Evolutionary conservation across 1,284 basidiomycete species (phyloP), one percentile per base, ranked within the genome.

Genomic region (Agaricales sp.): DNA sequence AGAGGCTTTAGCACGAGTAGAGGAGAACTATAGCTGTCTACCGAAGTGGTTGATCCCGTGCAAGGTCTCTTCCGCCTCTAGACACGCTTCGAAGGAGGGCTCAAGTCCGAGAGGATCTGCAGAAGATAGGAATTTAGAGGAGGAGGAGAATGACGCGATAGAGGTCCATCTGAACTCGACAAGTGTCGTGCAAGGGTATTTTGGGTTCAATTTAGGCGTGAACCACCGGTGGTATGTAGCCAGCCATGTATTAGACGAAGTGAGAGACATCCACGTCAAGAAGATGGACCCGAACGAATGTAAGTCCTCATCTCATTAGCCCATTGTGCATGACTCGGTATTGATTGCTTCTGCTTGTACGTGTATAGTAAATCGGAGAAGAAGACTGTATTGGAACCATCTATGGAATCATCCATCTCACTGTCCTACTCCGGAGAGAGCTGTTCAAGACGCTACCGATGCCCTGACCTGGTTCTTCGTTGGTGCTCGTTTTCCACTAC

Each of bases 361-460:
- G 21, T 30, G 24, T 24, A 19, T 50, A 77, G 74, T 71, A 43
- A 70, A 71, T 47, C 68, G 72, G 46, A 61, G 62, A 3, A 65
- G 72, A 45, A 63, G 71, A 13, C 58, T 73, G 13, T 77, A 77
- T 54, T 77, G 73, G 73, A 75, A 71, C 50, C 74, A 67, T 51
- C 53, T 79, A 4, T 68, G 65, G 59, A 64, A 66, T 24, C 74
- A 78, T 55, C 73, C 74, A 8, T 61, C 63, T 3, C 75, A 78
- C 54, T 57, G 64, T 1, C 54, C 63, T 14, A 64, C 66, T 25
- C 71, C 70, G 16, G 41, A 55, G 8, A 60, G 64, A 43, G 74
- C 73, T 0, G 54, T 71, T 22, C 54, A 60, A 23, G 74, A 78
- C 54, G 74, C 74, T 3, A 63, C 63, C 18, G 74, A 78, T 53